These are phyloP conservation scores for Ogataea corticis DNA, from an alignment of 805 yeast species.

Conservation along the genomic window DNA sequence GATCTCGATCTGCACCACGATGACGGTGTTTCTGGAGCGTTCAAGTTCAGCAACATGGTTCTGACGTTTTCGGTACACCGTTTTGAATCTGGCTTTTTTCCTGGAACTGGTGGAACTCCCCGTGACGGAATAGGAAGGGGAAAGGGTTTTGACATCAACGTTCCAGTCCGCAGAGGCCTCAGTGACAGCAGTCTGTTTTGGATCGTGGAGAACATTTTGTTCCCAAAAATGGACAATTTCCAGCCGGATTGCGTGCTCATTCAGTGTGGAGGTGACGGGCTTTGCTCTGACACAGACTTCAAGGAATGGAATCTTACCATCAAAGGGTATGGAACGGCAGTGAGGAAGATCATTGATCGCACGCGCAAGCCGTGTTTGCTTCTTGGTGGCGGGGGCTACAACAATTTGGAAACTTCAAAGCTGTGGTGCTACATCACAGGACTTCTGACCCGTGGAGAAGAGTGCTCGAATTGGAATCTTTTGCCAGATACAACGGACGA, in stretches of 20 bases:
- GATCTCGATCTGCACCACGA: conserved; percentile 82
- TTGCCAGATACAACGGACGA: conserved; percentile 55
- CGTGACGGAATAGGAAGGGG: conserved; percentile 42
- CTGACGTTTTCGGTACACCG: conserved; percentile 65
- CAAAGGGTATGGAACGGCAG: conserved; percentile 43
- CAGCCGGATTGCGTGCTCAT: conserved; percentile 57
- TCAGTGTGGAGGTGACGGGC: conserved; percentile 76
- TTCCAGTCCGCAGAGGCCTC: conserved; percentile 61
- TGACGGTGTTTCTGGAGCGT: conserved; percentile 74
- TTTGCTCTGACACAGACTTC: conserved; percentile 56
- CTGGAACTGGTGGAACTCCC: conserved; percentile 60
- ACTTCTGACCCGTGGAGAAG: conserved; percentile 21
- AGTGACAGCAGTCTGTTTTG: conserved; percentile 43
- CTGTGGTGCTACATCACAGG: conserved; percentile 53
- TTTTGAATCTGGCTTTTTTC: conserved; percentile 66
- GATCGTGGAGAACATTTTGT: conserved; percentile 42
- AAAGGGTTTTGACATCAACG: conserved; percentile 42
- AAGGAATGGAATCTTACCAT: conserved; percentile 71
- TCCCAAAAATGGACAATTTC: conserved; percentile 41
- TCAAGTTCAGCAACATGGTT: conserved; percentile 54
- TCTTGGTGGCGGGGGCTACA: conserved; percentile 81
- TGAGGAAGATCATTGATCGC: conserved; percentile 32
- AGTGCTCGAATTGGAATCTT: conserved; percentile 19
- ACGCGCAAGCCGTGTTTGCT: conserved; percentile 42
- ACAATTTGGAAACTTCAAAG: conserved; percentile 58